A percentile compares a stretch with the other conserved stretches of the same genome.
These are phyloP conservation scores for Halophytophthora polymorphica DNA, from an alignment of 352 stramenopile species.

Conservation along the genomic window DNA sequence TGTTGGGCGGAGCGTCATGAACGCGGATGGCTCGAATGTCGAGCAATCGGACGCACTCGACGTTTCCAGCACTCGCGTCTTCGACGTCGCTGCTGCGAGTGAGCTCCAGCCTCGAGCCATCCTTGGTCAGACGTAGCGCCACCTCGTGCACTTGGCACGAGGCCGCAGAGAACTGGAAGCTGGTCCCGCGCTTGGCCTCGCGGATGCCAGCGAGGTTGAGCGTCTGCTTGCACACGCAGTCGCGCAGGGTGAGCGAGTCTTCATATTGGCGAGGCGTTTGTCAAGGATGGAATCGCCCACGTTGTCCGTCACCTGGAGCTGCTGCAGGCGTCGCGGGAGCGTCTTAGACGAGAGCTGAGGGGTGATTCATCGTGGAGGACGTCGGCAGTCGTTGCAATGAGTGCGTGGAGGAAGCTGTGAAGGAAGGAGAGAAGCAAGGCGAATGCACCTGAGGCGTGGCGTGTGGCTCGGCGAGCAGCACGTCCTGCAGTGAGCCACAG, in stretches of 20 bases:
- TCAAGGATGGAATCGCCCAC: neutral
- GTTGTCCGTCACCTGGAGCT: constrained; percentile 19
- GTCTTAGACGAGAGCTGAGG: constrained; percentile 13
- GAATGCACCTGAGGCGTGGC: constrained; percentile 17
- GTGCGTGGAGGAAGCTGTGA: neutral
- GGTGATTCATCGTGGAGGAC: neutral
- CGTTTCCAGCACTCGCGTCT: neutral
- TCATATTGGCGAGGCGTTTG: constrained; percentile 3
- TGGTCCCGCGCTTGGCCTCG: constrained; percentile 25
- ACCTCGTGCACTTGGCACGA: neutral
- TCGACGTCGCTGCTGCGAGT: neutral
- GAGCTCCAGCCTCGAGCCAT: constrained; percentile 16
- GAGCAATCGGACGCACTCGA: constrained; percentile 3
- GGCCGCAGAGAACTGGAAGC: constrained; percentile 12
- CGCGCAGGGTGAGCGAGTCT: neutral
- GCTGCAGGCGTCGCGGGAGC: constrained; percentile 25
- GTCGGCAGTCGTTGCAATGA: neutral
- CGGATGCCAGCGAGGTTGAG: constrained; percentile 26
- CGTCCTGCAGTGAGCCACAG: constrained; percentile 10
- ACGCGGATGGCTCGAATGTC: constrained; percentile 12
- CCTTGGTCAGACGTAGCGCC: constrained; percentile 9
- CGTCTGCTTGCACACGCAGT: constrained; percentile 4
- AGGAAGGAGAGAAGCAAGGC: neutral
- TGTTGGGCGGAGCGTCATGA: neutral
- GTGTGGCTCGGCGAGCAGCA: constrained; percentile 17